phyloP scores from a whole-genome alignment of 805 yeast species.

The Schizosaccharomyces pombe region ASM294v3 CU329670.1:2189001-2189500 shows the following conservation, averaged over 20 bases:
- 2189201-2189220: constrained; percentile 10
- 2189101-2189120: constrained; percentile 11
- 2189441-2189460: too few relatives aligned
- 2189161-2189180: constrained; percentile 13
- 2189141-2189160: constrained; percentile 13
- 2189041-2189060: constrained; percentile 12
- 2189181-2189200: constrained; percentile 6
- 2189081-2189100: constrained; percentile 12
- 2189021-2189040: not conserved
- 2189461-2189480: not conserved
- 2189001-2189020: constrained; percentile 9
- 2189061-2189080: constrained; percentile 12
- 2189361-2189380: too few relatives aligned
- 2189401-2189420: too few relatives aligned
- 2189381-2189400: too few relatives aligned
- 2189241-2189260: constrained; percentile 11
- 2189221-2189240: constrained; percentile 6
- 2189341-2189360: too few relatives aligned
- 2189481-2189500: too few relatives aligned
- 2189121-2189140: constrained; percentile 12
- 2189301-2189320: not conserved
- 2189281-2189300: not conserved
- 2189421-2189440: too few relatives aligned
- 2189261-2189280: not conserved
- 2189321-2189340: too few relatives aligned